phyloP scores from a whole-genome alignment of 306 rosid genomes.

The Luffa acutangula region DNA sequence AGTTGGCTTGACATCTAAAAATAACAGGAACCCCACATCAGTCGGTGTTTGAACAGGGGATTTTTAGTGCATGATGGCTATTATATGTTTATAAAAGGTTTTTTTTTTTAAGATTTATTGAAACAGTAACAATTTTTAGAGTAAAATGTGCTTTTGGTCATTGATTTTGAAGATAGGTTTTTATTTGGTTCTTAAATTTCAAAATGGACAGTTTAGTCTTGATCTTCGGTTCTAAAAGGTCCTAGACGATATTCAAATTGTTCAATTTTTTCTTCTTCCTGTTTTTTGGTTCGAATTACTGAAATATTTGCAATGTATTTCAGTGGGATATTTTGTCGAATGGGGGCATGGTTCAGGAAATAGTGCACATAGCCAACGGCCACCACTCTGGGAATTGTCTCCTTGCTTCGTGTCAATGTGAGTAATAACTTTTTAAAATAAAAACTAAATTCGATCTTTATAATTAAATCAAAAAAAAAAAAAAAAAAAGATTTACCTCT shows the following conservation, averaged over 20 bases:
- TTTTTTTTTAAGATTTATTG: not conserved
- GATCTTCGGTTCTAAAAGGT: too few species aligned
- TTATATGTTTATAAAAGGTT: not conserved
- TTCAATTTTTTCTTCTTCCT: too few species aligned
- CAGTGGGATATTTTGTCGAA: slow-evolving; percentile 76
- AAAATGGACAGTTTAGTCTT: too few species aligned
- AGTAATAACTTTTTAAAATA: not conserved
- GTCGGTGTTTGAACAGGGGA: not conserved
- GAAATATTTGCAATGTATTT: not conserved
- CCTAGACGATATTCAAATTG: too few species aligned
- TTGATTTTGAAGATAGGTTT: too few species aligned
- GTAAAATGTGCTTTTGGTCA: not conserved
- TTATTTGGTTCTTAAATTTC: too few species aligned
- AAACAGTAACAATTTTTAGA: not conserved
- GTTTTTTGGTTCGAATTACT: not conserved
- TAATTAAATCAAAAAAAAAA: too few species aligned
- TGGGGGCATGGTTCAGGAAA: slow-evolving; percentile 43
- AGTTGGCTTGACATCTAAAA: not conserved
- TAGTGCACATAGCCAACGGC: slow-evolving; percentile 56
- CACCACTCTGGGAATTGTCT: slow-evolving; percentile 46
- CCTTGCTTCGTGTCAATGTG: slow-evolving; percentile 51
- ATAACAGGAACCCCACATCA: not conserved
- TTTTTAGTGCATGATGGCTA: not conserved
- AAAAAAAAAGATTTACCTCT: too few species aligned
- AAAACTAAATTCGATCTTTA: too few species aligned